Base-by-base conservation (phyloP, 2,329 filamentous ascomycete genomes). In the Ophiostoma sp. region DNA sequence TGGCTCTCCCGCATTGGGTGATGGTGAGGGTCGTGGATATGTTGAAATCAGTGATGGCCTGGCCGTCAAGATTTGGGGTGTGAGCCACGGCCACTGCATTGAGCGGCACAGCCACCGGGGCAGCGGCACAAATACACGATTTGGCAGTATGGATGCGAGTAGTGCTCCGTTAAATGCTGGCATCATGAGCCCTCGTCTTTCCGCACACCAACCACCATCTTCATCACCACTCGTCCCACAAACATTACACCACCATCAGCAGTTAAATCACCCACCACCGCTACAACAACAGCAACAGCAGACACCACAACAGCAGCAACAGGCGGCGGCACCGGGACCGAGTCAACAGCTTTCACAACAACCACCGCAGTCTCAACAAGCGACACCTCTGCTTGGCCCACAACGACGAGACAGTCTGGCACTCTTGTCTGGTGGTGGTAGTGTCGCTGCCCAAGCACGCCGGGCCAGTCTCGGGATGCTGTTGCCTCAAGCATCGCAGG, bases 31-130 rank as follows among this genome's bases (percentile, higher is more conserved):
- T 52, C 90, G 89, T 78, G 95, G 95, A 0, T 99, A 98, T 80
- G 88, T 97, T 63, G 94, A 97, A 80, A 88, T 98, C 11, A 95
- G 91, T 77, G 93, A 97, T 75, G 94, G 94, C 9, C 85, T 99
- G n/a, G 87, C 91, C n/a, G 92, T 97, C 45, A 95, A 95, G 82
- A 91, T 92, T 63, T 94, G 93, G 87, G 90, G 91, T 75, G 90
- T 99, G 75, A 97, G 92, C 75, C 96, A 99, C 81, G 96, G 96
- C 2, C 90, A 93, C 79, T 97, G 95, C 81, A 94, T 94, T 77
- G 92, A 94, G 78, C 88, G 86, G 50, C 91, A 92, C 75, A 85
- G 84, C 63, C 91, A 93, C 79, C 87, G 91, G 72, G 90, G 91
- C 5, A 90, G 85, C 75, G 79, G 84, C n/a, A 85, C 80, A 74